These are phyloP conservation scores for Abrus pulchellus DNA, from an alignment of 306 rosid genomes.

Conservation along the genomic window DNA sequence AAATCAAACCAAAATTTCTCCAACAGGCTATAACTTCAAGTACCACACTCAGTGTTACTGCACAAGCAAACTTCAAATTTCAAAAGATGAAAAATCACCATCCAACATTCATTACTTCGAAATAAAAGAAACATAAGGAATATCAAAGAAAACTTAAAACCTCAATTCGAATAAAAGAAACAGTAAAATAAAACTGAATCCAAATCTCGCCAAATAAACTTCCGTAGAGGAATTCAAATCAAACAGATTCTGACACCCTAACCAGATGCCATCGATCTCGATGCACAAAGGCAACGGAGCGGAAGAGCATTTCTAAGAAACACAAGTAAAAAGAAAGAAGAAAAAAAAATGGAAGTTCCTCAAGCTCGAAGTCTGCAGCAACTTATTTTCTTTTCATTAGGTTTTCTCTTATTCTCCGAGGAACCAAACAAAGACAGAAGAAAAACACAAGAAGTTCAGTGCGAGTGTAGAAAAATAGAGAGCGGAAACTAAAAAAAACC, in stretches of 20 bases:
- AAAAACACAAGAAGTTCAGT: background rate
- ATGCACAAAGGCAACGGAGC: constrained; percentile 26
- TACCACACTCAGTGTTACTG: background rate
- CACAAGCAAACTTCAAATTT: constrained; percentile 21
- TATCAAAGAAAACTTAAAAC: background rate
- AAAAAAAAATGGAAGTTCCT: background rate
- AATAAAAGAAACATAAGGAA: background rate
- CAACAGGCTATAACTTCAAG: background rate
- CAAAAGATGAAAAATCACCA: background rate
- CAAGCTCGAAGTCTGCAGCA: background rate
- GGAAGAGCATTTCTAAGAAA: background rate
- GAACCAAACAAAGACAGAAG: constrained; percentile 22
- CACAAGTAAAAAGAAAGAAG: background rate
- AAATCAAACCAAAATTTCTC: constrained; percentile 19
- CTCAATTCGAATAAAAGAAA: background rate
- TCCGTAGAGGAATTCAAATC: background rate
- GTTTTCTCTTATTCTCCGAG: constrained; percentile 22
- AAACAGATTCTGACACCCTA: background rate
- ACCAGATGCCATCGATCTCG: constrained; percentile 44
- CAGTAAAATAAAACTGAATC: background rate
- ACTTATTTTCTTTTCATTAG: background rate
- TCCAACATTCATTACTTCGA: background rate
- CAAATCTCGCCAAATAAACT: constrained; percentile 26
- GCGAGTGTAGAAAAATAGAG: background rate
- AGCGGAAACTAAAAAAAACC: background rate